Percentiles rank a stretch among this genome's conserved stretches.
phyloP scores from a whole-genome alignment of 805 yeast genomes.

The Hermanozyma aechmeae region DNA sequence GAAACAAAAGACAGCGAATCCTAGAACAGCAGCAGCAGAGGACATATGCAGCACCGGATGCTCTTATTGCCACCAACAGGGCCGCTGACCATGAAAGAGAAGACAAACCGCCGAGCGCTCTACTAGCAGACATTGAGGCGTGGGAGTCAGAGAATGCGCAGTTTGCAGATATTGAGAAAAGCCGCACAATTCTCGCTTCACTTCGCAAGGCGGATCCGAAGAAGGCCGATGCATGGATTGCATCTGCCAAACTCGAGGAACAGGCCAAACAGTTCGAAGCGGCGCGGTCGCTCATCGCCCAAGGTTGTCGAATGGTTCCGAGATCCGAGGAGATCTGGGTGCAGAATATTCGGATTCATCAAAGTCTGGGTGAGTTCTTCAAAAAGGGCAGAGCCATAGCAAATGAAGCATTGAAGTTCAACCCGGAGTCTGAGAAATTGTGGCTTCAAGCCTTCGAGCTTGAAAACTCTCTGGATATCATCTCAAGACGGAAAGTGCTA shows the following conservation, averaged over 20 bases:
- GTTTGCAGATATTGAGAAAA: slow-evolving; percentile 40
- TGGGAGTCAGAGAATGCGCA: slow-evolving; percentile 5
- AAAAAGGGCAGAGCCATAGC: slow-evolving; percentile 47
- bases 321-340: slow-evolving; percentile 72
- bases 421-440: slow-evolving; percentile 46
- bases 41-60: slow-evolving; percentile 78
- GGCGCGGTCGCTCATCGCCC: slow-evolving; percentile 56
- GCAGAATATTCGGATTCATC: slow-evolving; percentile 61
- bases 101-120: too few relatives aligned
- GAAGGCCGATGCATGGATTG: slow-evolving; percentile 76
- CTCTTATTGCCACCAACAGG: slow-evolving; percentile 29
- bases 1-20: slow-evolving; percentile 63
- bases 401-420: slow-evolving; percentile 53
- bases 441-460: slow-evolving; percentile 69
- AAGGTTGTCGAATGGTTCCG: slow-evolving; percentile 69
- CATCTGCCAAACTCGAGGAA: slow-evolving; percentile 73
- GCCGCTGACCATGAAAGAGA: slow-evolving; percentile 1
- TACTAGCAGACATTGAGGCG: slow-evolving; percentile 8
- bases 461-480: slow-evolving; percentile 41
- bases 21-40: slow-evolving; percentile 56
- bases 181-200: slow-evolving; percentile 54
- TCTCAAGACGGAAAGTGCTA: slow-evolving; percentile 46
- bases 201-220: slow-evolving; percentile 64
- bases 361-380: slow-evolving; percentile 27
- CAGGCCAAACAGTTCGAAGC: slow-evolving; percentile 42